Percentiles rank a stretch among this genome's conserved stretches.
Conservation (phyloP, 2,329 filamentous ascomycete species). For the Venturia carpophila region DNA sequence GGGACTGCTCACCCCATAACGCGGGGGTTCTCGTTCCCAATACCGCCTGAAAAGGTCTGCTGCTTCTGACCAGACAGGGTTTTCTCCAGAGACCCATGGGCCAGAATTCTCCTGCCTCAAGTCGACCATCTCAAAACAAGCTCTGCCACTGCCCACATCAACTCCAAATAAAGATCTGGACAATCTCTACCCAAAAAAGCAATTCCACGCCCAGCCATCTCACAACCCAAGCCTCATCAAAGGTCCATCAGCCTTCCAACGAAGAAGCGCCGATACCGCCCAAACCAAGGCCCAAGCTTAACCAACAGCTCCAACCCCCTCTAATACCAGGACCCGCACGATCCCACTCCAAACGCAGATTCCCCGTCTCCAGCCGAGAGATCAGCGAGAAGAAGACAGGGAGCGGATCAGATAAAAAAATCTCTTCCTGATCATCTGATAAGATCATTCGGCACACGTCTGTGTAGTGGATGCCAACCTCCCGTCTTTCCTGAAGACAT, state of each 20-base stretch:
- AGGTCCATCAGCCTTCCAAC: not conserved
- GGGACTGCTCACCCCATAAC: not conserved
- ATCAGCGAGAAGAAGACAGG: not conserved
- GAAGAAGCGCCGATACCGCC: not conserved
- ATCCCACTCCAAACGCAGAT: not conserved
- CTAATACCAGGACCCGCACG: not conserved
- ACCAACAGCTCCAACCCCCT: not conserved
- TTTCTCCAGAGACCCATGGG: not conserved
- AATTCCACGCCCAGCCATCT: too few relatives aligned
- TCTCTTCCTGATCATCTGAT: conserved; percentile 19
- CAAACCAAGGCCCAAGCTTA: not conserved
- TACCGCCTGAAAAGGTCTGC: not conserved
- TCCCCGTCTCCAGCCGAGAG: not conserved
- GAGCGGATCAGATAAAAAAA: conserved; percentile 11
- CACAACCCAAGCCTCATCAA: too few relatives aligned
- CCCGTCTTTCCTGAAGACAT: not conserved
- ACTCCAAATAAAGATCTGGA: too few relatives aligned
- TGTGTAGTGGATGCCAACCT: not conserved
- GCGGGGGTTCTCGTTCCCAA: not conserved
- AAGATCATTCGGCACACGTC: not conserved
- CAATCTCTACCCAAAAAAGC: too few relatives aligned
- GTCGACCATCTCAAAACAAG: too few relatives aligned
- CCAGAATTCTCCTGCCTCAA: not conserved
- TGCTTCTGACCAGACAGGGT: not conserved
- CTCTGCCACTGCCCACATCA: too few relatives aligned